Evolutionary conservation across 768 basidiomycete species (phyloP).

Genomic region (Lactarius trivialis): DNA sequence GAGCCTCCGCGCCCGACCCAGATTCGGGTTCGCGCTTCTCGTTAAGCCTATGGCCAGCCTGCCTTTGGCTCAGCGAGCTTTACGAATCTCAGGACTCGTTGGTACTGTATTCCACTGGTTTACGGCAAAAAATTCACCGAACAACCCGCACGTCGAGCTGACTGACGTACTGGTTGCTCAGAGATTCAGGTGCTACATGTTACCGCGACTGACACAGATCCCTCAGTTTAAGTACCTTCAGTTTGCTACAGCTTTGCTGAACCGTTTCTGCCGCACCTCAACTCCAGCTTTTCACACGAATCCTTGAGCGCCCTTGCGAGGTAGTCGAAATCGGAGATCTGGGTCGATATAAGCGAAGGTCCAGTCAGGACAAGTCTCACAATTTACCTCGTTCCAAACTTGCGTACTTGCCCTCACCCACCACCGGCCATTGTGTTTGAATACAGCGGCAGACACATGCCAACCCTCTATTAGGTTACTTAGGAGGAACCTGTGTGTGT

Average conservation of each 20-base stretch:
- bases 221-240: not conserved
- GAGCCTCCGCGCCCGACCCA: too few species aligned
- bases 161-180: not conserved
- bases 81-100: not conserved
- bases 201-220: not conserved
- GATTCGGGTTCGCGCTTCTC: too few species aligned
- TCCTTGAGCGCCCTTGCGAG: constrained; percentile 24
- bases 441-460: constrained; percentile 29
- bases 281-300: constrained; percentile 24
- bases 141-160: too few species aligned
- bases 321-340: constrained; percentile 30
- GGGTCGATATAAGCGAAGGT: not conserved
- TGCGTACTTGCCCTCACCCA: constrained; percentile 34
- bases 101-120: not conserved
- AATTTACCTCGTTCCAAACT: constrained; percentile 34
- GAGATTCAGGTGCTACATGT: not conserved
- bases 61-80: not conserved
- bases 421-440: constrained; percentile 30
- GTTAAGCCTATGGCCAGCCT: too few species aligned
- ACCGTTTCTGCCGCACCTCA: constrained; percentile 2
- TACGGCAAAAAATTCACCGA: too few species aligned
- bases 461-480: constrained; percentile 28
- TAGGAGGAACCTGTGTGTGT: constrained; percentile 19
- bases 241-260: constrained; percentile 1
- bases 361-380: not conserved